A percentile compares a stretch with the other conserved stretches of the same genome.
Evolutionary conservation across 805 yeast genomes (phyloP).

Genomic region (Wilhelminamyces savonicus): DNA sequence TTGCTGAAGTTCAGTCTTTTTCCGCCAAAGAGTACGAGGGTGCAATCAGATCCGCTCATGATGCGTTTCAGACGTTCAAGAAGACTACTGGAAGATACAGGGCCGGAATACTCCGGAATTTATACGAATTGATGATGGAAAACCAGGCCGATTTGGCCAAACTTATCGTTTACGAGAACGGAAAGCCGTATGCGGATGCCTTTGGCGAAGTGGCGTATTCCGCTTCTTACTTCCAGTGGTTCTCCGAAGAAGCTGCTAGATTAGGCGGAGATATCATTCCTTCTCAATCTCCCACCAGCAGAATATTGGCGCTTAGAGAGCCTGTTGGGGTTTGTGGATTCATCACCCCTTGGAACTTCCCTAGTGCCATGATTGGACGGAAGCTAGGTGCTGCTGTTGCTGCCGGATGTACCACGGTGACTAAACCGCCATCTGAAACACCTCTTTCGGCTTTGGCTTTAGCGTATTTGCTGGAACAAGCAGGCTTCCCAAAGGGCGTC

Average conservation of each 20-base stretch:
- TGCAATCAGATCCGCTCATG: conserved; percentile 43
- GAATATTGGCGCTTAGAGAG: conserved; percentile 49
- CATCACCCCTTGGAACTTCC: conserved; percentile 65
- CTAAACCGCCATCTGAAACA: conserved; percentile 58
- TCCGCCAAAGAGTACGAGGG: conserved; percentile 35
- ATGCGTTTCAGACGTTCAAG: conserved; percentile 40
- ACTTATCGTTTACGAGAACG: conserved; percentile 54
- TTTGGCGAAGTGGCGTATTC: conserved; percentile 52
- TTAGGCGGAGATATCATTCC: conserved; percentile 52
- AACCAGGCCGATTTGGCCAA: conserved; percentile 53
- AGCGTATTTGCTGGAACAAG: conserved; percentile 48
- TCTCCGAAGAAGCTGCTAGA: conserved; percentile 51
- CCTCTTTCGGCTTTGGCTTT: conserved; percentile 57
- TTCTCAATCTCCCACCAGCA: conserved; percentile 44
- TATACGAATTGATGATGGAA: conserved; percentile 46
- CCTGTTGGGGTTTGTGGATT: conserved; percentile 62
- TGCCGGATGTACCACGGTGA: conserved; percentile 56
- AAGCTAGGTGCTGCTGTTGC: conserved; percentile 62
- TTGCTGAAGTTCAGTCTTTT: conserved; percentile 38
- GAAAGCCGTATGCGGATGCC: conserved; percentile 50
- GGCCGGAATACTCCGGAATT: conserved; percentile 43
- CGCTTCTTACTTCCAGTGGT: conserved; percentile 44
- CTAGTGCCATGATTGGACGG: conserved; percentile 61
- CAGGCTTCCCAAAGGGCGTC: conserved; percentile 57
- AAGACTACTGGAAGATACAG: conserved; percentile 46